Base-by-base conservation (phyloP, 768 basidiomycete genomes). In the Phaffia tasmanica region DNA sequence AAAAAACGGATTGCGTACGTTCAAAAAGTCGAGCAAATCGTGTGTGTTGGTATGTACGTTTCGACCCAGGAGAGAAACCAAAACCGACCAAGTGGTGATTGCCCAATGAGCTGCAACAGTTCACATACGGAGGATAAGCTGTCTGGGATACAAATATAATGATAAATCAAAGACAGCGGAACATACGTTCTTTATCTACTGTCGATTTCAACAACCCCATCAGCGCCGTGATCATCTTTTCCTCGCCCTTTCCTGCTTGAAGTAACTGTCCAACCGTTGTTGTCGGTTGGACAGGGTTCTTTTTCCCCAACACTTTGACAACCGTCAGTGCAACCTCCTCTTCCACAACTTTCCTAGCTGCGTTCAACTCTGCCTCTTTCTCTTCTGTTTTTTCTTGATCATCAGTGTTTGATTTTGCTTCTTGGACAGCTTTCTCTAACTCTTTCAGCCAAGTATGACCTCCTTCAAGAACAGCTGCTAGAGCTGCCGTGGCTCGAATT, bases 11-110 rank as follows among this genome's bases (percentile, higher is more conserved):
- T 14, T 21, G 57, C 63, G 19, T 16, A 63, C 66, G 29, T 61
- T 67, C 51, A 62, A 57, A 57, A 67, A 67, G 27, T 67, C 66
- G 54, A 67, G 66, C 7, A 67, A 25, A n/a, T 67, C 66, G 23
- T 51, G 50, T 48, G 63, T 55, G 61, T 67, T 54, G 7, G 59
- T 62, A 29, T 60, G 50, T 16, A 67, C 60, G 61, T 67, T 67
- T n/a, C 66, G 54, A 0, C 66, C 66, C 19, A 62, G 61, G 1
- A 67, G 61, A 42, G 66, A 57, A 46, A 67, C 49, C 23, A 67
- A 42, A 35, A 62, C 48, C 16, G 61, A 47, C 66, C 66, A 67
- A 0, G 55, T 67, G 11, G 66, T 54, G 48, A 67, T 48, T 23
- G 66, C 66, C 66, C 66, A 67, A 18, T 51, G 63, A 56, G 29